Conservation (phyloP, 2,329 filamentous ascomycete species). For the Diaporthe destruens region DNA sequence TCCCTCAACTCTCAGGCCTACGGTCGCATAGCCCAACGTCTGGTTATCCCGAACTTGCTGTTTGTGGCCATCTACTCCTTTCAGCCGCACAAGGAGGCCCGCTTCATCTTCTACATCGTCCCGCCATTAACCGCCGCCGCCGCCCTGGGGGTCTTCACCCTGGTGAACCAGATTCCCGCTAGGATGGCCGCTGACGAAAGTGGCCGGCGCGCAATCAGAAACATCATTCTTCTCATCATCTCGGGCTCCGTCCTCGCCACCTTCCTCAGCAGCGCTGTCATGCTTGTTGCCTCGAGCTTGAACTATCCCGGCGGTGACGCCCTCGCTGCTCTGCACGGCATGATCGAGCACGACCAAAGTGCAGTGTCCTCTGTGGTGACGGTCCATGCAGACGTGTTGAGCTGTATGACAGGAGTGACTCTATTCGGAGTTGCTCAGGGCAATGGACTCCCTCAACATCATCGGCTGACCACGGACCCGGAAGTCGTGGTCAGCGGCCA, state of each 20-base stretch:
- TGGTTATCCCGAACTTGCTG: constrained; percentile 75
- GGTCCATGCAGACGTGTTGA: constrained; percentile 74
- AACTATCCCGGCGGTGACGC: constrained; percentile 96
- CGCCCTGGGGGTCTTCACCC: constrained; percentile 77
- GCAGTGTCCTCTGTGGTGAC: constrained; percentile 52
- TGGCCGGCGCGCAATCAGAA: constrained; percentile 58
- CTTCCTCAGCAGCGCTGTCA: constrained; percentile 70
- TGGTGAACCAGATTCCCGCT: constrained; percentile 62
- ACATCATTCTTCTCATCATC: constrained; percentile 63
- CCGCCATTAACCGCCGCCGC: constrained; percentile 84
- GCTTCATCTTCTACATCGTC: constrained; percentile 91
- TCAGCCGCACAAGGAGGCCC: constrained; percentile 95
- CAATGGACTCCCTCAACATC: constrained; percentile 50
- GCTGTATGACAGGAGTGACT: constrained; percentile 79
- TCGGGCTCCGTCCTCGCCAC: constrained; percentile 70
- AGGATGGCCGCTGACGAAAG: constrained; percentile 30
- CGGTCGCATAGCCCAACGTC: constrained; percentile 55
- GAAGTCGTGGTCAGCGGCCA: constrained; percentile 19
- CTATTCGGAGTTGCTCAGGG: constrained; percentile 67
- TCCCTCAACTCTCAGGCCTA: constrained; percentile 64
- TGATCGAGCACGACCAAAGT: constrained; percentile 51
- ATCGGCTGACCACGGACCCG: constrained; percentile 47
- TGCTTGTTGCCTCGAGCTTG: constrained; percentile 84
- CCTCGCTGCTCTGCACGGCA: constrained; percentile 65
- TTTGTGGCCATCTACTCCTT: constrained; percentile 87